Evolutionary conservation across 1,284 basidiomycete genomes (phyloP), one percentile per base, ranked within the genome.

Genomic region (Blastosporella zonata): DNA sequence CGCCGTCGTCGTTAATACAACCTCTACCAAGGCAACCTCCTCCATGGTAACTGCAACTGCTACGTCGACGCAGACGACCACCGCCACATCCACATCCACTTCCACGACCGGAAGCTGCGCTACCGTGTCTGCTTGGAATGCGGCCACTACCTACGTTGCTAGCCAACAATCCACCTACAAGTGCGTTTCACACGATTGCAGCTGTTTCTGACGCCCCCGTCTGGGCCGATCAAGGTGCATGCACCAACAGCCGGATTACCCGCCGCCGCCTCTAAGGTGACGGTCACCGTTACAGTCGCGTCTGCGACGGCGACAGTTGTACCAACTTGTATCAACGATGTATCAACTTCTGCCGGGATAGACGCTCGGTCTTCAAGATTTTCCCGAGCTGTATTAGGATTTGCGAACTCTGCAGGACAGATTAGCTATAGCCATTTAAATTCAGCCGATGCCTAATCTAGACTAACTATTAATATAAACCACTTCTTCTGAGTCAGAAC

Each of bases 151-250:
- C 8, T 83, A 82, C 60, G 58, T 63, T 27, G 73, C 65, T 22
- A 77, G 77, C 2, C 62, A 72, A 25, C 54, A 71, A 42, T 79
- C 70, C 72, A 82, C 81, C 79, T 73, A 71, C 37, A 55, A 33
- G 46, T 48, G 34, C 23, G 46, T 47, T 33, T 20, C 21, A 40
- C 12, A 6, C 13, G 33, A 12, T n/a, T n/a, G 5, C 25, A 27
- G 25, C 25, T 9, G 25, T 6, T 27, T 27, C 25, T 9, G 25
- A 31, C 13, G 29, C 29, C 12, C 62, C 57, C 5, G 63, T 59
- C 15, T 66, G 63, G 66, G 55, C 53, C 8, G 62, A 69, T 43
- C 47, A 60, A 6, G 67, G 67, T 15, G 58, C 58, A 1, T 68
- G 67, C 45, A 55, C 27, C 50, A 13, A 53, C 49, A 5, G 47